A percentile compares a stretch with the other conserved stretches of the same genome.
phyloP scores from a whole-genome alignment of 192 early-diverging fungal species.

The Ambispora gerdemannii region DNA sequence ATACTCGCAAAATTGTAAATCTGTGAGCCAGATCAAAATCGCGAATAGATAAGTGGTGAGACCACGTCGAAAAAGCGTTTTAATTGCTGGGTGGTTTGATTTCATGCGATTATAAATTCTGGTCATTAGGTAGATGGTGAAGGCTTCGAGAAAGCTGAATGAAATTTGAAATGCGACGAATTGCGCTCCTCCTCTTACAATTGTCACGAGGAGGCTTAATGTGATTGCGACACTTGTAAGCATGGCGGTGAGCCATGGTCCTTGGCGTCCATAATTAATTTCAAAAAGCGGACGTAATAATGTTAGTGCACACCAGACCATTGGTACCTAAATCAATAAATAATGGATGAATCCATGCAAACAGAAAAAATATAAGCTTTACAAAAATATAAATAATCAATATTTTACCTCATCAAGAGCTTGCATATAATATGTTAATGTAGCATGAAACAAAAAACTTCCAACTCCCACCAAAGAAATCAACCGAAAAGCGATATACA shows the following conservation, averaged over 20 bases:
- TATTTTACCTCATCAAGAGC: conserved; percentile 58
- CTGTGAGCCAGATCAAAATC: conserved; percentile 34
- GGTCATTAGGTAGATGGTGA: conserved; percentile 30
- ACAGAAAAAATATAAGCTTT: conserved; percentile 39
- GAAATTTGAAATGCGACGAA: conserved; percentile 34
- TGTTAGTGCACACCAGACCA: conserved; percentile 39
- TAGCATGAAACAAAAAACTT: conserved; percentile 75
- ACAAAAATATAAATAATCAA: conserved; percentile 29
- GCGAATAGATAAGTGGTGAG: conserved; percentile 32
- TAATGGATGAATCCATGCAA: conserved; percentile 31
- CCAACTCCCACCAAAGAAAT: conserved; percentile 75
- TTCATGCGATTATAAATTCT: conserved; percentile 34
- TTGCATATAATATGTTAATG: conserved; percentile 66
- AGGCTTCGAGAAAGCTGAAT: conserved; percentile 33
- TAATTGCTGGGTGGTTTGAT: conserved; percentile 32
- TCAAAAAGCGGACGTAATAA: conserved; percentile 42
- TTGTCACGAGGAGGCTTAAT: conserved; percentile 32
- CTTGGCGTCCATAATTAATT: conserved; percentile 41
- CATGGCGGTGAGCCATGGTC: conserved; percentile 44
- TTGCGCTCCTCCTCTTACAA: conserved; percentile 32
- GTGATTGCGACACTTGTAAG: conserved; percentile 47
- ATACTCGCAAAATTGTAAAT: conserved; percentile 38
- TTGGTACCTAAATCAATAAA: conserved; percentile 32
- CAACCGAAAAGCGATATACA: conserved; percentile 52
- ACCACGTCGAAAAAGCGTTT: conserved; percentile 34